Evolutionary conservation across 2,329 filamentous ascomycete species (phyloP).

Genomic region (Botrytis elliptica): DNA sequence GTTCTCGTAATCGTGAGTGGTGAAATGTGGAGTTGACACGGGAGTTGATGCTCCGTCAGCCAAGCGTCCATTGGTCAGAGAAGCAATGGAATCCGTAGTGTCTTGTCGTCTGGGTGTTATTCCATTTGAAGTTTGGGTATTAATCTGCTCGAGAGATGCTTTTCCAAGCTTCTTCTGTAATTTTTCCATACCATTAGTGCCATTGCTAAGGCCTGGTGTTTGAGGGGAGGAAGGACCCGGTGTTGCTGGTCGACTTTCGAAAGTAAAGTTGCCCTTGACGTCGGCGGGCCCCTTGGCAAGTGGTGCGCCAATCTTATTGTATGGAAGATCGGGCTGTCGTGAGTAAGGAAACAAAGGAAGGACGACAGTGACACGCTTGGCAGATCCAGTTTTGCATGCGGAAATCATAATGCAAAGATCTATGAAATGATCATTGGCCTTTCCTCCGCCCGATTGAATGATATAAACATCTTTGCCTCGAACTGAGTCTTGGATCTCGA

Average conservation of each 20-base stretch:
- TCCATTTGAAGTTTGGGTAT: constrained; percentile 41
- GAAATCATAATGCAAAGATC: constrained; percentile 97
- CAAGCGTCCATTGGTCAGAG: constrained; percentile 34
- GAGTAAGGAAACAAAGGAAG: constrained; percentile 96
- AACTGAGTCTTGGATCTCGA: constrained; percentile 94
- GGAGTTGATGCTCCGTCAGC: constrained; percentile 32
- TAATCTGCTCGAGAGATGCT: constrained; percentile 59
- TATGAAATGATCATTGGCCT: constrained; percentile 94
- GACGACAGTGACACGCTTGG: constrained; percentile 88
- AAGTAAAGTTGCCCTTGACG: constrained; percentile 67
- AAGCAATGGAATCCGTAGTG: constrained; percentile 44
- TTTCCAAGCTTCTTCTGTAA: constrained; percentile 73
- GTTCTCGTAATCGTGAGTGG: constrained; percentile 65
- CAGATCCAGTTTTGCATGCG: constrained; percentile 94
- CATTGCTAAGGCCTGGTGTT: constrained; percentile 56
- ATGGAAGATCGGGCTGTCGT: constrained; percentile 91
- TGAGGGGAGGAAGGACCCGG: constrained; percentile 71
- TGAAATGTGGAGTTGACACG: constrained; percentile 43
- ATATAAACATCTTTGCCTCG: constrained; percentile 99
- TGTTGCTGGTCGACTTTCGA: constrained; percentile 88
- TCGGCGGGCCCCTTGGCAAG: constrained; percentile 65
- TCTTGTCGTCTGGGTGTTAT: constrained; percentile 39
- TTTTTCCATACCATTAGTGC: constrained; percentile 61
- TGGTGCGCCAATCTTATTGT: constrained; percentile 92
- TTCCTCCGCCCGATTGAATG: constrained; percentile 88